Evolutionary conservation across 148 eudicot species (phyloP).

Genomic region (Vaccinium myrtillus): DNA sequence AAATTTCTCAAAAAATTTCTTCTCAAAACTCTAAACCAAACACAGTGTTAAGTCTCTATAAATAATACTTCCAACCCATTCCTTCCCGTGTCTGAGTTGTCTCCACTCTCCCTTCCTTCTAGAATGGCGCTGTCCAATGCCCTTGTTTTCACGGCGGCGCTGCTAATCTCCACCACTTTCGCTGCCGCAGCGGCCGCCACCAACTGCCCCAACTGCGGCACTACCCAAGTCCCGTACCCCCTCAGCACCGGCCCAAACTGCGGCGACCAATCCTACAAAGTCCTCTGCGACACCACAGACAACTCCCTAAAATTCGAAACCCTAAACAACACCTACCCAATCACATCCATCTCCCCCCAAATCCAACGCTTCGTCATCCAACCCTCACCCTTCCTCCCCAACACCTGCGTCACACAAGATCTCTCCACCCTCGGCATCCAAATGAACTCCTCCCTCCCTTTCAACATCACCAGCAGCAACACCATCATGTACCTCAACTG

Average conservation of each 20-base stretch:
- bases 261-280: constrained; percentile 65
- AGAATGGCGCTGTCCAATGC: not conserved
- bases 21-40: too few relatives aligned
- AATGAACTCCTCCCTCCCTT: constrained; percentile 61
- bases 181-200: constrained; percentile 23
- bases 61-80: not conserved
- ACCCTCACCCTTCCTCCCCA: constrained; percentile 56
- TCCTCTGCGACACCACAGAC: constrained; percentile 51
- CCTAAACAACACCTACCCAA: constrained; percentile 71
- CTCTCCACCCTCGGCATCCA: constrained; percentile 61
- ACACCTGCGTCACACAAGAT: constrained; percentile 68
- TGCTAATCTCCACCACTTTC: constrained; percentile 27
- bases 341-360: constrained; percentile 43
- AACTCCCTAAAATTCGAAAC: constrained; percentile 50
- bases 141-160: constrained; percentile 29
- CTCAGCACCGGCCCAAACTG: constrained; percentile 73
- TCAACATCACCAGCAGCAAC: constrained; percentile 85
- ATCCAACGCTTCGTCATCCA: constrained; percentile 59
- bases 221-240: constrained; percentile 72
- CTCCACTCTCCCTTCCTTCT: constrained; percentile 13
- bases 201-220: constrained; percentile 65
- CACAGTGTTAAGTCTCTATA: too few relatives aligned
- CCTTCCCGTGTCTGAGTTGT: not conserved
- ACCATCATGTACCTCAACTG: constrained; percentile 89
- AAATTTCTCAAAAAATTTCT: too few relatives aligned